phyloP scores from a whole-genome alignment of 1,284 basidiomycete species.

The Marasmius oreades region DNA sequence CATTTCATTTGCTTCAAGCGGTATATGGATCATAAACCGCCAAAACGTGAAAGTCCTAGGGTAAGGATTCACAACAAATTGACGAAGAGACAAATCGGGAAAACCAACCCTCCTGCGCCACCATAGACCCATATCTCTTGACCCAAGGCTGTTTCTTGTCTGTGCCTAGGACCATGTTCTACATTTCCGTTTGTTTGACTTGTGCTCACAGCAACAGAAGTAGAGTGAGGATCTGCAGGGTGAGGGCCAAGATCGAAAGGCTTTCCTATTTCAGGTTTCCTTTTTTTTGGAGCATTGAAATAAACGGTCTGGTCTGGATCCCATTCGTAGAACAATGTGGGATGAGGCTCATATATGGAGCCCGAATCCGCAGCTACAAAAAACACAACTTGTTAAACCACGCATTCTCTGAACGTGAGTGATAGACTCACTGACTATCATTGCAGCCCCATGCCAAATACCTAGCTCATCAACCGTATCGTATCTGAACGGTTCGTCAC shows the following conservation, averaged over 20 bases:
- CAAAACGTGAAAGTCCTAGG: conserved; percentile 86
- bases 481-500: conserved; percentile 42
- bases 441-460: conserved; percentile 84
- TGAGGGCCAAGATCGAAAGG: conserved; percentile 65
- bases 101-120: conserved; percentile 58
- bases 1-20: conserved; percentile 72
- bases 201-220: conserved; percentile 28
- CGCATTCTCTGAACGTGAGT: conserved; percentile 4
- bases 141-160: conserved; percentile 48
- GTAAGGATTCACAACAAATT: conserved; percentile 3
- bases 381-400: not conserved
- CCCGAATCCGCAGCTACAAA: conserved; percentile 70
- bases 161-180: conserved; percentile 30
- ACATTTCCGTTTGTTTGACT: conserved; percentile 15
- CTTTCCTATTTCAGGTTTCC: conserved; percentile 18
- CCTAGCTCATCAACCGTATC: conserved; percentile 80
- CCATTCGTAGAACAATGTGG: conserved; percentile 76
- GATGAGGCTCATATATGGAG: conserved; percentile 76
- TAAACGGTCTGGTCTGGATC: conserved; percentile 46
- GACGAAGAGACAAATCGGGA: not conserved
- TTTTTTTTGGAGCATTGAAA: conserved; percentile 14
- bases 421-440: conserved; percentile 71
- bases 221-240: conserved; percentile 66
- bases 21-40: conserved; percentile 89
- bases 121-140: conserved; percentile 82